Evolutionary conservation across 2,329 filamentous ascomycete genomes (phyloP), one percentile per base, ranked within the genome.

Genomic region (Tolypocladium capitatum): DNA sequence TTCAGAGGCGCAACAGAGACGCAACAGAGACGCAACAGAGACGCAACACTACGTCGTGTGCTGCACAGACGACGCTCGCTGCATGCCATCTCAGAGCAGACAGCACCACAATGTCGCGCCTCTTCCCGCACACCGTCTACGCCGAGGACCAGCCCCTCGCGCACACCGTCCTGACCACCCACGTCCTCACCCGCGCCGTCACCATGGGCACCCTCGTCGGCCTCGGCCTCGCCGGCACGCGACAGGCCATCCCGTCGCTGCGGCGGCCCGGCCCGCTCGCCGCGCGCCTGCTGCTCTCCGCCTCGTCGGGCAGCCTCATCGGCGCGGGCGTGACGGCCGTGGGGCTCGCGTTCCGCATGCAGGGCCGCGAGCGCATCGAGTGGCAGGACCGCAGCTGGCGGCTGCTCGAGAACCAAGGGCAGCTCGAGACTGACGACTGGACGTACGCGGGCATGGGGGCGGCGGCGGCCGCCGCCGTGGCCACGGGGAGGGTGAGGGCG

Each of bases 321-420:
- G 74, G 70, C 0, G 56, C 71, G 1, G 68, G 66, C 0, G 51
- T 76, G 1, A 62, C 73, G 24, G 63, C 63, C 2, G 49, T 72
- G 5, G 71, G 64, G 53, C 64, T 77, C 4, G 59, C 63, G 28
- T 66, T 57, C 0, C 65, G 71, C 2, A 83, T 84, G 79, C 63
- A 63, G 46, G 76, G 74, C 0, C 67, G 69, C 16, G 71, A 78
- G 53, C 67, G 73, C 36, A 76, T 84, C 31, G 79, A 84, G 60
- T 84, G 80, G 80, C 63, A 74, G 56, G 80, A 84, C 57, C 68
- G 81, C 18, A 72, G 72, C 48, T 84, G 80, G 78, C 66, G 80
- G 30, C 57, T 84, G 45, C 54, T 80, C 40, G 75, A 75, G 62
- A 83, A 76, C 52, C 59, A 63, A 36, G 72, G 75, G 0, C 79